A percentile compares a stretch with the other conserved stretches of the same genome.
Evolutionary conservation across 495 filamentous ascomycete genomes (phyloP).

Genomic region (Pyrenula aspistea): DNA sequence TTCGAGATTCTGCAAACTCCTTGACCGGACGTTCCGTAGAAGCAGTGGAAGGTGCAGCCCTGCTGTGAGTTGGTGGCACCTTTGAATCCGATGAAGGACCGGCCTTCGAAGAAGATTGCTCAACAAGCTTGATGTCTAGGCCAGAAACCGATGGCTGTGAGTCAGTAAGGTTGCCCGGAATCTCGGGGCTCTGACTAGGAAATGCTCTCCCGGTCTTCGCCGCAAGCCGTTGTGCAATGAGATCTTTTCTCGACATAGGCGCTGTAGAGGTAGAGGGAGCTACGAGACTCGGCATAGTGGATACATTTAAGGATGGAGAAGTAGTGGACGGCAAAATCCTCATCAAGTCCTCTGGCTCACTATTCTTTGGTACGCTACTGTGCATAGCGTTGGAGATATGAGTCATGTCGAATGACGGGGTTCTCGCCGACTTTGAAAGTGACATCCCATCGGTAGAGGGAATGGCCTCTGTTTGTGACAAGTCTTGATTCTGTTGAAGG

Average conservation of each 20-base stretch:
- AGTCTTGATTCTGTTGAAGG: neutral
- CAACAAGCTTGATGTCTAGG: constrained; percentile 8
- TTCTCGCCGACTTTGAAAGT: neutral
- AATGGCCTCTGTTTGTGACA: neutral
- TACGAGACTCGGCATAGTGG: neutral
- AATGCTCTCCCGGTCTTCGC: constrained; percentile 35
- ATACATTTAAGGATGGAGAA: constrained; percentile 1
- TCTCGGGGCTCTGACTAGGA: neutral
- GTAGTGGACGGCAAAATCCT: constrained; percentile 1
- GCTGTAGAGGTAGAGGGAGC: constrained; percentile 2
- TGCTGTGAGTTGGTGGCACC: neutral
- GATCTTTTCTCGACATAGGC: constrained; percentile 61
- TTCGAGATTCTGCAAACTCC: neutral
- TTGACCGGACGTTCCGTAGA: constrained; percentile 7
- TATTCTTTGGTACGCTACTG: neutral
- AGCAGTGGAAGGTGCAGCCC: neutral
- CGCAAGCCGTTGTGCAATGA: constrained; percentile 62
- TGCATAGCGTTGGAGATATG: neutral
- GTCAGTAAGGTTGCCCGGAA: constrained; percentile 18
- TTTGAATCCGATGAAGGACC: neutral
- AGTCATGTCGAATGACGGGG: neutral
- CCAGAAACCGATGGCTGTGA: constrained; percentile 15
- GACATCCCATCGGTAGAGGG: neutral
- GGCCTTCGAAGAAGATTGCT: neutral
- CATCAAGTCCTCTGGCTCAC: constrained; percentile 3